Base-by-base conservation (phyloP, 305 asterid species). In the Fraxinus platypoda region DNA sequence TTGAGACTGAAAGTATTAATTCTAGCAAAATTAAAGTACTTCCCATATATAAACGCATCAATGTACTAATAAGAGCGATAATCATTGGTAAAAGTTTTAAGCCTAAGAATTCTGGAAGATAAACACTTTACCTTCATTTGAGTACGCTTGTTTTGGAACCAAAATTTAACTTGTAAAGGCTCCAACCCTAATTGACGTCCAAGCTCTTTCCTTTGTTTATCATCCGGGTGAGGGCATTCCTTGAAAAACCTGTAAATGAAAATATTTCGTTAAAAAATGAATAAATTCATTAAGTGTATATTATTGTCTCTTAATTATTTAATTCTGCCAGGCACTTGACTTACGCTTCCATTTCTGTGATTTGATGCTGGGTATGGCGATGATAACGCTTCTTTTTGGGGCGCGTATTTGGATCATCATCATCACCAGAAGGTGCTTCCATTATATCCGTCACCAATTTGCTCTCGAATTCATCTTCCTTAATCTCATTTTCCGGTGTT, bases 141-240 rank as follows among this genome's bases (percentile, higher is more conserved):
- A 0, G 92, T 89, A 5, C 94, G 88, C 70, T 89, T 90, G 83
- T 90, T 90, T 25, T 90, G 93, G 81, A 90, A 90, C 93, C 90
- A 90, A 74, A 90, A 90, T 74, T 90, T 90, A 23, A 90, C 83
- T 78, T 90, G 92, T 84, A 90, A 62, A 57, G 94, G 94, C 81
- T 90, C 92, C 74, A 90, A 75, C 12, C 80, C 87, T 71, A 90
- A 81, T 30, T 84, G 82, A 0, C 89, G 81, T 26, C 92, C 92
- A 1, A 89, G 86, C 68, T 90, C 94, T 79, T 89, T 90, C 87
- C 92, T 81, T 83, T 89, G 92, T 49, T 90, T 90, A 78, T 88
- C 94, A 33, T 90, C 92, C 6, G 92, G 94, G 78, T 89, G 92
- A 34, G 90, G 94, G 80, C 89, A 89, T 26, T 89, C 89, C 73